Percentiles rank a stretch among this genome's conserved stretches.
These are phyloP conservation scores for Papiliotrema terrestris DNA, from an alignment of 1,284 basidiomycete genomes.

Conservation along the genomic window DNA sequence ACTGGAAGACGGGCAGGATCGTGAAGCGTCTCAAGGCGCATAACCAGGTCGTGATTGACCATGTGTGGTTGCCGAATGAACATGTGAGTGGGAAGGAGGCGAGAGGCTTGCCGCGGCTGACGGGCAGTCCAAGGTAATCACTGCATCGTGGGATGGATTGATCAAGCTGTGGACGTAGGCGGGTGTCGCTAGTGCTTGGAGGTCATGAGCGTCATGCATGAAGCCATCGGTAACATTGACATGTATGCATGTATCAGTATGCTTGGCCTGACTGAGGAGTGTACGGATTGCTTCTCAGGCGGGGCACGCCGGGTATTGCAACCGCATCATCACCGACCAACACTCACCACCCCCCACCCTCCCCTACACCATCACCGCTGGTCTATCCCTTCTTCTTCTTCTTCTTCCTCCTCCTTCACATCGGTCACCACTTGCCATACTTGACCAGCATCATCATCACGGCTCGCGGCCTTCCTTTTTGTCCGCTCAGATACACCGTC, in stretches of 20 bases:
- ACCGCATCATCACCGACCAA: too few species aligned
- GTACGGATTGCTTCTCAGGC: too few species aligned
- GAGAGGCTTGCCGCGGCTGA: slow-evolving; percentile 8
- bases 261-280: too few species aligned
- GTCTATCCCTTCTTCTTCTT: too few species aligned
- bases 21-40: slow-evolving; percentile 86
- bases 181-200: not conserved
- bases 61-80: slow-evolving; percentile 98
- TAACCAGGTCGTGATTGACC: slow-evolving; percentile 90
- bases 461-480: too few species aligned
- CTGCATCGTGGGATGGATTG: slow-evolving; percentile 93
- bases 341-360: too few species aligned
- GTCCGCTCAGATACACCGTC: too few species aligned
- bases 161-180: slow-evolving; percentile 83
- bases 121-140: slow-evolving; percentile 82
- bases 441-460: too few species aligned
- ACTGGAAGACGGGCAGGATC: slow-evolving; percentile 96
- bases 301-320: too few species aligned
- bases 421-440: too few species aligned
- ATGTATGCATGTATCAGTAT: not conserved
- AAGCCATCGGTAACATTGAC: not conserved
- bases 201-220: not conserved
- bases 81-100: slow-evolving; percentile 61
- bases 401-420: too few species aligned
- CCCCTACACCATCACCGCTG: too few species aligned